Conservation (phyloP, 257 asterid genomes). For the Capsicum rhomboideum region DNA sequence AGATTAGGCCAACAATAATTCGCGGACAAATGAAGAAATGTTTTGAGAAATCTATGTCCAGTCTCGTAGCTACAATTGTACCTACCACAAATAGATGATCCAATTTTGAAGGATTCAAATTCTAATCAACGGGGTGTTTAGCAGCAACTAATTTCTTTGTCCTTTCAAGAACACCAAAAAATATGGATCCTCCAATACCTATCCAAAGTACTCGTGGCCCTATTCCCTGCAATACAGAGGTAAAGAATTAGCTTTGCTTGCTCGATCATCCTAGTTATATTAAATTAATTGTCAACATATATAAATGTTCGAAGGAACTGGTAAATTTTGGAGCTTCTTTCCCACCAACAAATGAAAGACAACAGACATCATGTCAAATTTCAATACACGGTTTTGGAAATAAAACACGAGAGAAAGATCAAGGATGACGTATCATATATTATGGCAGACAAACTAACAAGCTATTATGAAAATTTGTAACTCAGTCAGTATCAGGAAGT, state of each 20-base stretch:
- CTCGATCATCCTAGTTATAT: not conserved
- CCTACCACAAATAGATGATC: not conserved
- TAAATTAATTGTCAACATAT: not conserved
- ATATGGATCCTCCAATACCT: conserved; percentile 63
- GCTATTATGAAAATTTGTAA: not conserved
- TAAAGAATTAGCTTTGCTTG: not conserved
- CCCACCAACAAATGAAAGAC: not conserved
- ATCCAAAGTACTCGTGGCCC: conserved; percentile 67
- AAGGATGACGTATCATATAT: not conserved
- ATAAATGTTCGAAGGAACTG: not conserved
- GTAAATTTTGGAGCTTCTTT: not conserved
- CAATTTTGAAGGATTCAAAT: conserved; percentile 8
- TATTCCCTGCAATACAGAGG: conserved; percentile 36
- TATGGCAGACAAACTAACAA: not conserved
- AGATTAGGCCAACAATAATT: not conserved
- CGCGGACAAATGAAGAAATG: not conserved
- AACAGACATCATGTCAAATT: not conserved
- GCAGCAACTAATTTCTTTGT: conserved; percentile 39
- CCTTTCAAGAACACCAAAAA: conserved; percentile 57
- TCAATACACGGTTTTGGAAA: not conserved
- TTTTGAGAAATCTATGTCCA: not conserved
- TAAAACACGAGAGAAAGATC: not conserved
- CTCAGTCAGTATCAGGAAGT: not conserved
- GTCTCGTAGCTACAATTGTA: not conserved
- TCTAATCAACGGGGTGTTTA: conserved; percentile 11